Percentiles rank a stretch among this genome's conserved stretches.
These are phyloP conservation scores for Wakefieldia striispora DNA, from an alignment of 768 basidiomycete species.

Conservation along the genomic window DNA sequence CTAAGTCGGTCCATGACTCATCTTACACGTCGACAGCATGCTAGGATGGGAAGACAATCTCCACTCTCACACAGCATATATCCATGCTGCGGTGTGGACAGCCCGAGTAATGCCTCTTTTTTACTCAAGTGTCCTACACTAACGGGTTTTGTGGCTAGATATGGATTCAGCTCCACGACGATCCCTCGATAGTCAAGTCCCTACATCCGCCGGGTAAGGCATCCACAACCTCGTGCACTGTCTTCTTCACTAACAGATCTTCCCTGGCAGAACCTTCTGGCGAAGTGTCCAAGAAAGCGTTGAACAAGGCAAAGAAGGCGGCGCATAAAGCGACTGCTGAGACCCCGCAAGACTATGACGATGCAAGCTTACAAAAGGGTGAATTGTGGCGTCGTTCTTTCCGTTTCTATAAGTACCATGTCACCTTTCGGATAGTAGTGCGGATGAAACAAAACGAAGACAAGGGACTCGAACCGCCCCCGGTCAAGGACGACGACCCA, in stretches of 20 bases:
- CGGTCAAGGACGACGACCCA: constrained; percentile 77
- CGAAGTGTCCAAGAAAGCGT: constrained; percentile 66
- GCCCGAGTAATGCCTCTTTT: constrained; percentile 49
- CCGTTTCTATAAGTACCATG: constrained; percentile 5
- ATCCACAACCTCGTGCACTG: constrained; percentile 19
- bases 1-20: constrained; percentile 3
- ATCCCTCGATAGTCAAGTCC: constrained; percentile 56
- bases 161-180: constrained; percentile 68
- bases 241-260: constrained; percentile 21
- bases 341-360: constrained; percentile 35
- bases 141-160: constrained; percentile 47
- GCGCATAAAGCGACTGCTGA: constrained; percentile 59
- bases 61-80: constrained; percentile 73
- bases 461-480: constrained; percentile 60
- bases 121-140: constrained; percentile 10
- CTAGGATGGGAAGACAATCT: constrained; percentile 80
- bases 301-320: constrained; percentile 84
- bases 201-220: constrained; percentile 37
- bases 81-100: constrained; percentile 68
- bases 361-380: constrained; percentile 60
- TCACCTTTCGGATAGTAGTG: constrained; percentile 16
- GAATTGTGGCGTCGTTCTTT: constrained; percentile 17
- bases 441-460: constrained; percentile 51
- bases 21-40: constrained; percentile 45
- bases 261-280: constrained; percentile 10